Base-by-base conservation (phyloP, 2,329 filamentous ascomycete genomes). In the Aspergillus piperis region DNA sequence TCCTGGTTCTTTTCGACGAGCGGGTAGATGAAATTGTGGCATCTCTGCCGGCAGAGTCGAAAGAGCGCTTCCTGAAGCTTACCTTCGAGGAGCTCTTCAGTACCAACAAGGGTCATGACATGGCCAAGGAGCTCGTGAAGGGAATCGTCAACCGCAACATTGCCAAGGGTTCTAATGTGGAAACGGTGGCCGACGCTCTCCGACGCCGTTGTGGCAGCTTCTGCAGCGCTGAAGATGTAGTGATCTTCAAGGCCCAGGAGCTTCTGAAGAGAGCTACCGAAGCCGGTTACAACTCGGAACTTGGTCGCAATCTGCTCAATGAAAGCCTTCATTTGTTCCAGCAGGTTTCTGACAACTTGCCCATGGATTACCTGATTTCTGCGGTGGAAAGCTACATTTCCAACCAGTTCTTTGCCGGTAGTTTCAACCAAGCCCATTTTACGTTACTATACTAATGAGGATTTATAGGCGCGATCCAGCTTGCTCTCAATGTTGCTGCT, bases 101-200 rank as follows among this genome's bases (percentile, higher is more conserved):
- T 3, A 87, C 89, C 44, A 78, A 84, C 5, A 83, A 87, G 17
- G 95, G 95, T 32, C 92, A 92, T 68, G 92, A 96, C 10, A 85
- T 98, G 23, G 96, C 94, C 2, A 97, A 96, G 76, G 86, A 96
- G 58, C 83, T 99, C 1, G 95, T 99, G 59, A 99, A 98, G 75
- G 92, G 94, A 0, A 98, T 99, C 70, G 95, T 99, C 57, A 98
- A 98, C 75, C 88, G 93, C 70, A 99, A 96, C 75, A 99, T 99
- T 68, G 90, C 94, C 60, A 96, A 92, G 70, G 95, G 96, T 8
- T 94, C 93, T 4, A 99, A 98, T 64, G 94, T 99, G 19, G 96
- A 99, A 78, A 97, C 93, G 0, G 92, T 99, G 23, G 94, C 95
- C 0, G 95, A 99, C 76, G 92, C 93, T n/a, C 80, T 99, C 53